phyloP scores from a whole-genome alignment of 495 filamentous ascomycete species.

The Bathelium albidoporum region DNA sequence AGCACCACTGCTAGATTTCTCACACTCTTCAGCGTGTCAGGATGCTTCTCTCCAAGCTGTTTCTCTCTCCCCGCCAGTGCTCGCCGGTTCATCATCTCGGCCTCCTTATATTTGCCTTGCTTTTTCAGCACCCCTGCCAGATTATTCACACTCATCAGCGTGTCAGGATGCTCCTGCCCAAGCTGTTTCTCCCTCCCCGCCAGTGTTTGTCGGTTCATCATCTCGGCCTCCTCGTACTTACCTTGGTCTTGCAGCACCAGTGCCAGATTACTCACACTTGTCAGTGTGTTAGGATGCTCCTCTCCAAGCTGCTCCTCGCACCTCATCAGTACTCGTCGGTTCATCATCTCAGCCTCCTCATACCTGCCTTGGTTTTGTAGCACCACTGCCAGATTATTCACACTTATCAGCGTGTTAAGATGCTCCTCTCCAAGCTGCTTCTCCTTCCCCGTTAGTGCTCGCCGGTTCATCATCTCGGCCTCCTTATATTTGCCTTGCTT shows the following conservation, averaged over 20 bases:
- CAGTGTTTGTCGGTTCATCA: conserved; percentile 19
- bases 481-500: conserved; percentile 17
- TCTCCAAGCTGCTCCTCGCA: too few species aligned
- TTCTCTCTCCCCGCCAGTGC: conserved; percentile 9
- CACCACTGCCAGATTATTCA: conserved; percentile 16
- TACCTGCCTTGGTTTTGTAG: conserved; percentile 24
- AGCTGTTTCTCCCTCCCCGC: neutral
- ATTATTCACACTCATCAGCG: neutral
- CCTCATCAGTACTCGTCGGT: conserved; percentile 7
- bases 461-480: conserved; percentile 17
- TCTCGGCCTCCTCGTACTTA: conserved; percentile 31
- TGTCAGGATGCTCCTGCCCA: neutral
- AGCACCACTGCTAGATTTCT: conserved; percentile 11
- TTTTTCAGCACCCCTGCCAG: neutral
- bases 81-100: conserved; percentile 16
- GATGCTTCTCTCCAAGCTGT: conserved; percentile 17
- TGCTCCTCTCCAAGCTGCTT: conserved; percentile 16
- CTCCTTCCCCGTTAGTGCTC: conserved; percentile 7
- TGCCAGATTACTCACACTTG: conserved; percentile 15
- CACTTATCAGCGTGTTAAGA: conserved; percentile 15
- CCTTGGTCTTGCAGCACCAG: conserved; percentile 20
- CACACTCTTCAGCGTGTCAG: conserved; percentile 15
- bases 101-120: conserved; percentile 18
- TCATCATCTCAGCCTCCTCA: conserved; percentile 29
- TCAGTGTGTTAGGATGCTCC: neutral